Evolutionary conservation across 805 yeast genomes (phyloP).

Genomic region (Teunomyces tritomae): DNA sequence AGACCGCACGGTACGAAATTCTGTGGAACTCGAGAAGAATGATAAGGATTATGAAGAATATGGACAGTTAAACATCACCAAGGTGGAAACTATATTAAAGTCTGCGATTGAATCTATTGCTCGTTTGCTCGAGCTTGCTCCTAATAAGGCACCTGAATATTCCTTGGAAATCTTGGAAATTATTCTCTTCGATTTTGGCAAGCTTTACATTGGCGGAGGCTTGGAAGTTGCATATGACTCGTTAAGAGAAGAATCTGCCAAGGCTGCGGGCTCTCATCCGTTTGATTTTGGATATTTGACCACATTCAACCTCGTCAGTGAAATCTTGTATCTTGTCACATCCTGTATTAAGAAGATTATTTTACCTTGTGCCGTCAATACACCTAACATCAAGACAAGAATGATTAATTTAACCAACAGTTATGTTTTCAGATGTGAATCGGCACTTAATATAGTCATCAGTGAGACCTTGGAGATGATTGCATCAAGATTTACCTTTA

Average conservation of each 20-base stretch:
- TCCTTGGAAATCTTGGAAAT: constrained; percentile 67
- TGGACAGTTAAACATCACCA: constrained; percentile 37
- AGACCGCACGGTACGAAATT: constrained; percentile 38
- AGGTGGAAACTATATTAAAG: constrained; percentile 63
- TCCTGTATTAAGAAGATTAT: constrained; percentile 72
- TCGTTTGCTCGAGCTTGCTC: constrained; percentile 70
- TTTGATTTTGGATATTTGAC: constrained; percentile 48
- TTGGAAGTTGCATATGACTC: constrained; percentile 64
- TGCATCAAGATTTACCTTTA: constrained; percentile 45
- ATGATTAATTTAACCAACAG: constrained; percentile 62
- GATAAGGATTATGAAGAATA: constrained; percentile 15
- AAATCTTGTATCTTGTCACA: constrained; percentile 63
- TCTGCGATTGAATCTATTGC: constrained; percentile 74
- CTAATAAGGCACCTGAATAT: constrained; percentile 58
- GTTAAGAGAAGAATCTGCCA: constrained; percentile 37
- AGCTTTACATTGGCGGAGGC: constrained; percentile 69
- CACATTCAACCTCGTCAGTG: constrained; percentile 53
- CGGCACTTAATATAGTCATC: constrained; percentile 61
- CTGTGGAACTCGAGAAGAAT: constrained; percentile 7
- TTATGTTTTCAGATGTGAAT: constrained; percentile 59
- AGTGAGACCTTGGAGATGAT: constrained; percentile 55
- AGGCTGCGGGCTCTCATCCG: constrained; percentile 18
- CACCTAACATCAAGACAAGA: constrained; percentile 54
- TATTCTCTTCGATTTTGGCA: constrained; percentile 66
- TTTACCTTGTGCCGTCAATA: constrained; percentile 66